Conservation (phyloP, 2,329 filamentous ascomycete genomes). For the Sordariomycetes sp. region DNA sequence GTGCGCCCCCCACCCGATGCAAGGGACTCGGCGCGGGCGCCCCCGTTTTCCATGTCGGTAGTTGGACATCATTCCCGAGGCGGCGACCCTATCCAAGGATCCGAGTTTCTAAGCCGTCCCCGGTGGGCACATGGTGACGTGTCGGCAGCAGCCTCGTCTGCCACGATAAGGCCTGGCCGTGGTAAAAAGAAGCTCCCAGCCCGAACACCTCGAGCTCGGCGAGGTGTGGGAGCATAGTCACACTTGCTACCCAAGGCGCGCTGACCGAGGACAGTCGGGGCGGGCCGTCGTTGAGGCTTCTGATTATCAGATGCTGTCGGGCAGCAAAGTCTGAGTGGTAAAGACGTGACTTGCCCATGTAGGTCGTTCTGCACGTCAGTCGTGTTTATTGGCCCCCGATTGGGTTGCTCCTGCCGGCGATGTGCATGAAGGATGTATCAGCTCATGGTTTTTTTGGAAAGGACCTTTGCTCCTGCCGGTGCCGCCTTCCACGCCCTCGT, state of each 20-base stretch:
- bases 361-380: background rate
- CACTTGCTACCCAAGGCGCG: background rate
- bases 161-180: background rate
- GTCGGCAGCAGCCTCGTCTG: background rate
- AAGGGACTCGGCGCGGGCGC: background rate
- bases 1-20: background rate
- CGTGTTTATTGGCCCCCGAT: background rate
- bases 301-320: background rate
- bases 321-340: background rate
- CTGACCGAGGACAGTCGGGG: no score
- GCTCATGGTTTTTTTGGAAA: background rate
- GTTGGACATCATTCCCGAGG: background rate
- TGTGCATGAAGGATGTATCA: background rate
- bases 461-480: background rate
- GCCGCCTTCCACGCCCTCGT: background rate
- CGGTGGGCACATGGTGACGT: background rate
- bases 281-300: background rate
- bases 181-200: background rate
- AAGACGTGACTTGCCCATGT: background rate
- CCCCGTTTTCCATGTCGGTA: background rate
- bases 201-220: background rate
- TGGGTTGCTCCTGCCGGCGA: background rate
- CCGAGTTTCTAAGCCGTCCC: background rate
- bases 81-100: background rate
- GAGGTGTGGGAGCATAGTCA: background rate